Evolutionary conservation across 495 filamentous ascomycete species (phyloP), one percentile per base, ranked within the genome.

Genomic region (Penicillium atrosanguineum): DNA sequence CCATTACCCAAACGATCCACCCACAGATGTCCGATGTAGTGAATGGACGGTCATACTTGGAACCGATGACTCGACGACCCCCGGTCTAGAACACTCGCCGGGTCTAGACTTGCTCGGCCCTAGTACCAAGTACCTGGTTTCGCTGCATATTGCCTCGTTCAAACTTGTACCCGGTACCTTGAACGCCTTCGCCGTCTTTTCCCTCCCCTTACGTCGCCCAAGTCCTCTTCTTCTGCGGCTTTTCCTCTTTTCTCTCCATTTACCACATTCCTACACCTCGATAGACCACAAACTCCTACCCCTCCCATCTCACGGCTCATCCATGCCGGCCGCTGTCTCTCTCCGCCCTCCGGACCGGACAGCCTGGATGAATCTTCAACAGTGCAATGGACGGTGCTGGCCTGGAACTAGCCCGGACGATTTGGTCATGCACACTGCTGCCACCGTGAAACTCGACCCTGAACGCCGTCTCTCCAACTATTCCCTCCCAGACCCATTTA

Each of bases 301-400:
- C 16, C 38, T 20, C 16, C 19, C 16, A 4, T 19, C 38, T 4
- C 38, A 18, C 38, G 38, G 23, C 34, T 40, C 46, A 34, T 49
- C 36, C 44, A 57, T 63, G 47, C 54, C 56, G 54, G 39, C 60
- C 42, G 44, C 36, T 44, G 45, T 65, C 51, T 20, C 50, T 26
- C 47, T 48, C 37, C 56, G 37, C 48, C 59, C 53, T 50, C 45
- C 45, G 50, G 57, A 65, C 50, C 55, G 41, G 39, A 56, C 45
- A 49, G 46, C 60, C 61, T 71, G 63, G 59, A 74, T 74, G 66
- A 65, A 69, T 68, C 57, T 59, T 31, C 38, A 56, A 53, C 61
- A 63, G 58, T 74, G 67, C 59, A 61, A 75, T 75, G 72, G 70
- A 68, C 61, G 61, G 46, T 62, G 55, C 57, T 63, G 63, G 53